Conservation (phyloP, 257 asterid species). For the Lavandula angustifolia region DNA sequence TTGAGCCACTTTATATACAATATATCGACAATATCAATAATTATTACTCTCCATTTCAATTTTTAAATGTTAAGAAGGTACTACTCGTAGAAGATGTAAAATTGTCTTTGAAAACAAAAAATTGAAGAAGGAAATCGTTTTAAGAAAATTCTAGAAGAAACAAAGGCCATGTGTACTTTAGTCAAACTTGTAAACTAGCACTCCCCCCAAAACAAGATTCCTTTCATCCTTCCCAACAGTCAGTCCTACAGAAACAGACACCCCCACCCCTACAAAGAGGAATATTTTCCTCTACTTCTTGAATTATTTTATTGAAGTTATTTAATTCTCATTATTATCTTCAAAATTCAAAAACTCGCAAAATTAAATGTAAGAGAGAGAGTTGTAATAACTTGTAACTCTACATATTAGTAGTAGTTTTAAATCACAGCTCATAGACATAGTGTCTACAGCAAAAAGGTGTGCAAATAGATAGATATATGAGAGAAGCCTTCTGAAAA, state of each 20-base stretch:
- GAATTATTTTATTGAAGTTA: slow-evolving; percentile 34
- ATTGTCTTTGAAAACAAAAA: neutral
- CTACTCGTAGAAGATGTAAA: neutral
- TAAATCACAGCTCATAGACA: slow-evolving; percentile 27
- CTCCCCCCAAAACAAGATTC: slow-evolving; percentile 34
- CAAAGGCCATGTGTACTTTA: slow-evolving; percentile 14
- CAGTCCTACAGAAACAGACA: neutral
- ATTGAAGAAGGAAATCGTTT: neutral
- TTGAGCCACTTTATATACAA: too few species aligned
- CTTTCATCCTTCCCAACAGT: slow-evolving; percentile 31
- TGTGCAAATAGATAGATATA: slow-evolving; percentile 36
- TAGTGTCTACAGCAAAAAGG: slow-evolving; percentile 41
- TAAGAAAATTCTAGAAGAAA: neutral
- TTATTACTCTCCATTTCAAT: too few species aligned
- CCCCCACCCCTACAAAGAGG: slow-evolving; percentile 22
- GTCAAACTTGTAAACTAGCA: slow-evolving; percentile 34
- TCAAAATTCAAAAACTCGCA: slow-evolving; percentile 20
- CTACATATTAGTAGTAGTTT: slow-evolving; percentile 11
- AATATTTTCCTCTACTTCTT: slow-evolving; percentile 38
- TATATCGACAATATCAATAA: too few species aligned
- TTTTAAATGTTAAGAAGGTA: too few species aligned
- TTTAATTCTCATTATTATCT: slow-evolving; percentile 45
- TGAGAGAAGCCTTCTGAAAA: slow-evolving; percentile 32
- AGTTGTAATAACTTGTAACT: slow-evolving; percentile 7
- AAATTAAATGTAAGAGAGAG: neutral